phyloP scores from a whole-genome alignment of 257 asterid species.

The Ajuga chamaepitys region DNA sequence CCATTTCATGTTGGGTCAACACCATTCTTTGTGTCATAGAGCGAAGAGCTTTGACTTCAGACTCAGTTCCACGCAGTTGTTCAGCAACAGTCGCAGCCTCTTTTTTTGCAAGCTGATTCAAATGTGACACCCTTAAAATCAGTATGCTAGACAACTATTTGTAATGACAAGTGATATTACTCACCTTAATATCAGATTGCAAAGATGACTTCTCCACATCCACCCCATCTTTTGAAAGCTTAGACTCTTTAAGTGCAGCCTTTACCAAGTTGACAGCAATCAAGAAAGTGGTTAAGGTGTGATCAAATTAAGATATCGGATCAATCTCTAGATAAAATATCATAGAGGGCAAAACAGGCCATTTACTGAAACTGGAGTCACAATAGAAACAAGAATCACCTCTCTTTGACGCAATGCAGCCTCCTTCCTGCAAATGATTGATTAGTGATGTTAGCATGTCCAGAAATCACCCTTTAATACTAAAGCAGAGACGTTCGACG shows the following conservation, averaged over 20 bases:
- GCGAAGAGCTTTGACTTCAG: constrained; percentile 78
- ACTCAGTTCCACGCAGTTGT: constrained; percentile 57
- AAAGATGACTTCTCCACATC: constrained; percentile 58
- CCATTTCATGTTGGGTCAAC: constrained; percentile 90
- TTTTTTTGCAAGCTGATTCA: constrained; percentile 59
- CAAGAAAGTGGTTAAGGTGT: constrained; percentile 5
- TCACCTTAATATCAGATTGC: constrained; percentile 64
- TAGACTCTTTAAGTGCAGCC: constrained; percentile 97
- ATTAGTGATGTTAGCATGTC: constrained; percentile 14
- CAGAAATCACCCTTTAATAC: no score
- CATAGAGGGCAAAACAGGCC: neutral
- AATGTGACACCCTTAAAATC: constrained; percentile 21
- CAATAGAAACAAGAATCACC: constrained; percentile 34
- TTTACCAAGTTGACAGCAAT: constrained; percentile 19
- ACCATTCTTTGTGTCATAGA: constrained; percentile 97
- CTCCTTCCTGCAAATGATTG: constrained; percentile 68
- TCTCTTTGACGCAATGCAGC: constrained; percentile 94
- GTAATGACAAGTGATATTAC: constrained; percentile 9
- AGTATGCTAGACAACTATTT: constrained; percentile 15
- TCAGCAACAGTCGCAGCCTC: constrained; percentile 54
- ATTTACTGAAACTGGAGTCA: constrained; percentile 14
- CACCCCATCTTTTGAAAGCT: constrained; percentile 58
- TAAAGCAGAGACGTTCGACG: no score
- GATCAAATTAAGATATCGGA: constrained; percentile 1
- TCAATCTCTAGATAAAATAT: constrained; percentile 1